Conservation (phyloP, 83 land plant species). For the Picea mariana region DNA sequence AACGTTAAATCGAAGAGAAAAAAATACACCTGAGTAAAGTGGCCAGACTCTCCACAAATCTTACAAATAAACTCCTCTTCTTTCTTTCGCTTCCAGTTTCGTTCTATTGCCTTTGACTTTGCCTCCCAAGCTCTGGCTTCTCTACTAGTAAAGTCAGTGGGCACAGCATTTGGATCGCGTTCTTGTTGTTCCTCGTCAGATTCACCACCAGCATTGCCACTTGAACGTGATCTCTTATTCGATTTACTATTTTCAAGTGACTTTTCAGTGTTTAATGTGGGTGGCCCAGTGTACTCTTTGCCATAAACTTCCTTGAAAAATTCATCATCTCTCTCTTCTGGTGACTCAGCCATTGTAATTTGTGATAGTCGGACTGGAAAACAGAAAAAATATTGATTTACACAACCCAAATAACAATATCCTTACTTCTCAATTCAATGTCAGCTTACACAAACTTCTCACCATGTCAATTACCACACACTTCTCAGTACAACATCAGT, state of each 20-base stretch:
- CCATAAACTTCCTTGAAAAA: slow-evolving; percentile 92
- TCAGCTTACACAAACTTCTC: too few relatives aligned
- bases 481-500: too few relatives aligned
- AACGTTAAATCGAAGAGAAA: too few relatives aligned
- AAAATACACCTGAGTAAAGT: slow-evolving; percentile 92
- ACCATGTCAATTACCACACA: too few relatives aligned
- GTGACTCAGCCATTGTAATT: slow-evolving; percentile 45
- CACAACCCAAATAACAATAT: too few relatives aligned
- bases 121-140: slow-evolving; percentile 99
- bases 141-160: slow-evolving; percentile 97
- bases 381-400: too few relatives aligned
- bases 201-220: slow-evolving; percentile 26
- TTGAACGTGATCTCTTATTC: slow-evolving; percentile 50
- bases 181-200: slow-evolving; percentile 84
- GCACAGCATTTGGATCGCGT: slow-evolving; percentile 95
- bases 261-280: slow-evolving; percentile 28
- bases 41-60: slow-evolving; percentile 96
- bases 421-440: too few relatives aligned
- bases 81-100: slow-evolving; percentile 96
- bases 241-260: slow-evolving; percentile 29
- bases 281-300: slow-evolving; percentile 92
- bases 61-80: slow-evolving; percentile 98
- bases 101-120: slow-evolving; percentile 96
- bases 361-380: background rate
- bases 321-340: slow-evolving; percentile 87